Base-by-base conservation (phyloP, 1,284 basidiomycete species). In the Papiliotrema fonsecae region DNA sequence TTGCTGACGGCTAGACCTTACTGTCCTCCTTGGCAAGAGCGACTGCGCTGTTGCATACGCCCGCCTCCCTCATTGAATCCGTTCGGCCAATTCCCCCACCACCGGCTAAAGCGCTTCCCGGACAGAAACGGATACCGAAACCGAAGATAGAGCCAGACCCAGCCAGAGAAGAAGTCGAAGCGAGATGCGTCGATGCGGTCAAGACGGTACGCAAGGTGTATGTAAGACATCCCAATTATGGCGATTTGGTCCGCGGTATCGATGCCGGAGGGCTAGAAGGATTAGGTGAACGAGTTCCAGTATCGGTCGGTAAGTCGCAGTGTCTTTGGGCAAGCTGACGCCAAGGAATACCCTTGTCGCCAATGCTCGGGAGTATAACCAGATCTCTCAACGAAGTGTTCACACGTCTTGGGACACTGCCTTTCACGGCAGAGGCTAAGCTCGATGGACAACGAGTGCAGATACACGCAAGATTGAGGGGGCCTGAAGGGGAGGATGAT, bases 391-490 rank as follows among this genome's bases (percentile, higher is more conserved):
- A 84, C 45, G 88, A 91, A 60, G 83, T 93, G 35, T 91, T 88
- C 61, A 80, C 82, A 35, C 80, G 84, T 27, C 76, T 92, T 18
- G 81, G 79, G 13, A 75, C 77, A 38, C 73, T 82, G 31, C 80
- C 85, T 2, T 93, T 91, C 69, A 77, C 81, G 13, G 84, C 86
- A 34, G 90, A 93, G 70, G 77, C 78, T 64, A 92, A 91, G 72
- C 86, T 89, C 58, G 89, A 92, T 58, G 88, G 88, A 2, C 89
- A 93, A 66, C 78, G 89, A 37, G 87, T 86, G 13, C 89, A 93
- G 74, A 84, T 92, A 31, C 88, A 90, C 70, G 82, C 82, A 3
- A 57, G 73, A n/a, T 47, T 63, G 5, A 57, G 64, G 24, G 70
- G 70, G 2, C 65, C 65, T 16, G 63, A 68, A 42, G 69, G 71